Conservation (phyloP, 306 rosid species). For the Urtica urens region DNA sequence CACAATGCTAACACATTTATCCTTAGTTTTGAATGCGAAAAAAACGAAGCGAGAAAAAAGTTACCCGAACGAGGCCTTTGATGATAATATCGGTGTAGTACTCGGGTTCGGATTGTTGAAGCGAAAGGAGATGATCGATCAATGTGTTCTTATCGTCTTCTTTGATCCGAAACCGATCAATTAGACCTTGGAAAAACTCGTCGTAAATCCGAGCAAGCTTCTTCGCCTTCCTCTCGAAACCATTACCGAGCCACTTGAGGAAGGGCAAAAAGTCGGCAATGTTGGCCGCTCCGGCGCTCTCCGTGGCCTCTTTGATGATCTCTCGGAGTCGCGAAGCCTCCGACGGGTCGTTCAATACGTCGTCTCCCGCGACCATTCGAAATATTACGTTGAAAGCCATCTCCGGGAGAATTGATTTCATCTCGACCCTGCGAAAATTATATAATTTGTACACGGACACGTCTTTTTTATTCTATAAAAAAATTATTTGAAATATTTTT, state of each 20-base stretch:
- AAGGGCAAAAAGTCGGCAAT: conserved; percentile 29
- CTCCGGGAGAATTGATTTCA: conserved; percentile 22
- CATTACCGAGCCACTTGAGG: conserved; percentile 17
- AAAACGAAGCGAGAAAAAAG: no score
- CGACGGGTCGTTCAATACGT: not conserved
- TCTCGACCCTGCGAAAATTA: conserved; percentile 21
- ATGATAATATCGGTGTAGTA: conserved; percentile 15
- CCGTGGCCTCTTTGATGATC: conserved; percentile 16
- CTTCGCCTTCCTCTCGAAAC: conserved; percentile 7
- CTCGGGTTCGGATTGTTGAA: conserved; percentile 14
- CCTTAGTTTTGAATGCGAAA: no score
- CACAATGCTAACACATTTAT: no score
- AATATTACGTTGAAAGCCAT: conserved; percentile 39
- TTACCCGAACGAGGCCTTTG: conserved; percentile 13
- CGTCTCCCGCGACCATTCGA: conserved; percentile 47
- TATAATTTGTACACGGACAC: not conserved
- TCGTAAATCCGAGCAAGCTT: conserved; percentile 18
- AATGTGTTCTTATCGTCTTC: not conserved
- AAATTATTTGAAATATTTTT: no score
- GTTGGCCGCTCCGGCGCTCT: conserved; percentile 3
- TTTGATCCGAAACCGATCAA: not conserved
- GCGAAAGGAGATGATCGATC: conserved; percentile 17
- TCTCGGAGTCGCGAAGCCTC: conserved; percentile 35
- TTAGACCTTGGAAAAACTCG: conserved; percentile 5
- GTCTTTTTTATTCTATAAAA: no score